These are phyloP conservation scores for Chamaecrista fasciculata DNA, from an alignment of 306 rosid species.

Conservation along the genomic window DNA sequence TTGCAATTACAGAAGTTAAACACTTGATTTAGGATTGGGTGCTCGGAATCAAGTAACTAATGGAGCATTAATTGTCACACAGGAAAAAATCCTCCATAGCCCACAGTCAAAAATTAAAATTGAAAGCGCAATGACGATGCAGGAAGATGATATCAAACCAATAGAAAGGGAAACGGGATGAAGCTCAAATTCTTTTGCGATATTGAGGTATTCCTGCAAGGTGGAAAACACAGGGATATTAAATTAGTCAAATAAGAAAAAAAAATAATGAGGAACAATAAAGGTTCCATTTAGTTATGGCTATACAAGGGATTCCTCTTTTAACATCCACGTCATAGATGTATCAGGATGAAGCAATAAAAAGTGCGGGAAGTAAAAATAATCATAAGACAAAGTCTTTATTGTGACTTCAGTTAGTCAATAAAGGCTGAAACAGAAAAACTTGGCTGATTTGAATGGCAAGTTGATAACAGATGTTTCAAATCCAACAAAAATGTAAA, in stretches of 20 bases:
- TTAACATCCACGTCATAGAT: constrained; percentile 20
- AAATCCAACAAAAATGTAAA: neutral
- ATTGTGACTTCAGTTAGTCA: neutral
- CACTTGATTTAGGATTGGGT: too few species aligned
- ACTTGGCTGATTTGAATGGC: neutral
- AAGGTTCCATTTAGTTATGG: neutral
- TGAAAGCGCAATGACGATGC: neutral
- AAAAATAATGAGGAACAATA: constrained; percentile 18
- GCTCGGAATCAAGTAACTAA: too few species aligned
- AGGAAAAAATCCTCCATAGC: neutral
- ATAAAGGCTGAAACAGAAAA: neutral
- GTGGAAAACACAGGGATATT: constrained; percentile 23
- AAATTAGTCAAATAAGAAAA: constrained; percentile 16
- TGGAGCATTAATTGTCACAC: neutral
- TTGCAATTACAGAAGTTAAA: neutral
- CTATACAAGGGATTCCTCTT: constrained; percentile 3
- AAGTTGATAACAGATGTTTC: neutral
- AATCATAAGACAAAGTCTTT: neutral
- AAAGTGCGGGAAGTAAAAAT: constrained; percentile 1
- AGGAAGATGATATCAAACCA: constrained; percentile 49
- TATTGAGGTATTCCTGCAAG: constrained; percentile 66
- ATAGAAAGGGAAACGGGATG: constrained; percentile 88
- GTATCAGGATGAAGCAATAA: neutral
- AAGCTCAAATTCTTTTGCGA: constrained; percentile 55
- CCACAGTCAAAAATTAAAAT: neutral